phyloP scores from a whole-genome alignment of 371 early-diverging fungal species.

The Amoeboaphelidium occidentale region DNA sequence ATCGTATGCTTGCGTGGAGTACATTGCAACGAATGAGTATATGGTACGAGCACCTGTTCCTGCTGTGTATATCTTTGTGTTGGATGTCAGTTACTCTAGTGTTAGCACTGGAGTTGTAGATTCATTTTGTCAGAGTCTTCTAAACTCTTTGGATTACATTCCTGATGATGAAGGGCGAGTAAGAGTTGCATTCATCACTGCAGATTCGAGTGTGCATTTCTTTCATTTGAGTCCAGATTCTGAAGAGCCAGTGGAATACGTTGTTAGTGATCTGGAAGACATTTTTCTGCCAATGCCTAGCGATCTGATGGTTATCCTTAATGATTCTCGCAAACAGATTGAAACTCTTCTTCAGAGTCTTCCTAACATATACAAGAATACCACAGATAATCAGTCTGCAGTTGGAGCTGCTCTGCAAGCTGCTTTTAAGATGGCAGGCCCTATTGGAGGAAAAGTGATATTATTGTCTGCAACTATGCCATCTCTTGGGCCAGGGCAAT shows the following conservation, averaged over 20 bases:
- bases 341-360: conserved; percentile 44
- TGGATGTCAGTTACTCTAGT: conserved; percentile 71
- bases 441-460: conserved; percentile 74
- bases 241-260: conserved; percentile 71
- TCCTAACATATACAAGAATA: conserved; percentile 57
- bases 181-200: conserved; percentile 64
- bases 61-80: conserved; percentile 65
- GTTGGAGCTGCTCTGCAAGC: conserved; percentile 65
- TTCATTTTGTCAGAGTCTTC: conserved; percentile 15
- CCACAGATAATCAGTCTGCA: conserved; percentile 41
- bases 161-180: conserved; percentile 73
- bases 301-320: conserved; percentile 60
- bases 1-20: conserved; percentile 67
- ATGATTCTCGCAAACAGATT: conserved; percentile 37
- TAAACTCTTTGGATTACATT: conserved; percentile 53
- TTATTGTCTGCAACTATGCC: conserved; percentile 58
- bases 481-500: conserved; percentile 45
- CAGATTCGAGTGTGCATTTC: conserved; percentile 67
- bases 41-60: conserved; percentile 83
- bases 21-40: conserved; percentile 80
- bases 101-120: conserved; percentile 49
- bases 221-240: conserved; percentile 37
- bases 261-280: conserved; percentile 72
- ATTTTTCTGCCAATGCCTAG: conserved; percentile 47
- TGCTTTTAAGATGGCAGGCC: conserved; percentile 46